These are phyloP conservation scores for Jasminum sambac DNA, from an alignment of 257 asterid species.

Conservation along the genomic window DNA sequence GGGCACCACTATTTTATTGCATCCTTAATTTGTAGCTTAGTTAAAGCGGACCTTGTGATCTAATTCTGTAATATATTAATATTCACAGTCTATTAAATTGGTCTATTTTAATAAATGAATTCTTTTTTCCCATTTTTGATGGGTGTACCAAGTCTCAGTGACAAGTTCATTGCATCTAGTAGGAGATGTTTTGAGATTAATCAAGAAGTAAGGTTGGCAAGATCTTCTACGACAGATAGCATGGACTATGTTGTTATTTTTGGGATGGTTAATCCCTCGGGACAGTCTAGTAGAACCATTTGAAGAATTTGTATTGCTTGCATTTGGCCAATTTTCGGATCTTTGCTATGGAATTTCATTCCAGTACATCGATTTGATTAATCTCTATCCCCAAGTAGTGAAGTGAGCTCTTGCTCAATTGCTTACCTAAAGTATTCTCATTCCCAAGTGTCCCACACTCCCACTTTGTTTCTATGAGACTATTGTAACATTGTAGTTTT, in stretches of 20 bases:
- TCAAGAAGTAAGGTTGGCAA: constrained; percentile 53
- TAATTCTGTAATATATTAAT: no score
- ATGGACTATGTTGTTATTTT: neutral
- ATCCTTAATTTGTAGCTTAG: no score
- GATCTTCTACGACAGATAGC: neutral
- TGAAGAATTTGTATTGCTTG: neutral
- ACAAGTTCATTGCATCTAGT: constrained; percentile 91
- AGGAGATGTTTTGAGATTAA: constrained; percentile 75
- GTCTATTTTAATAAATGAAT: neutral
- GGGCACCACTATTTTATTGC: no score
- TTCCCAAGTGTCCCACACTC: neutral
- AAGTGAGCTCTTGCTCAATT: neutral
- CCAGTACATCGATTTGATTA: neutral
- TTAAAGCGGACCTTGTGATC: neutral
- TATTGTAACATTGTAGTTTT: neutral
- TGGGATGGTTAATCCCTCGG: neutral
- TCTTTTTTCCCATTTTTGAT: neutral
- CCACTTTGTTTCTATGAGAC: neutral
- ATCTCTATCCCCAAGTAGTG: neutral
- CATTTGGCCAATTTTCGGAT: neutral
- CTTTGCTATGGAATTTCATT: neutral
- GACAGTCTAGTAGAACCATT: neutral
- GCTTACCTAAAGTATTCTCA: neutral
- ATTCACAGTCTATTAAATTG: neutral
- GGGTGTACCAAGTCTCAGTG: constrained; percentile 68